Evolutionary conservation across 257 asterid species (phyloP).

Genomic region (Capsicum chinense): DNA sequence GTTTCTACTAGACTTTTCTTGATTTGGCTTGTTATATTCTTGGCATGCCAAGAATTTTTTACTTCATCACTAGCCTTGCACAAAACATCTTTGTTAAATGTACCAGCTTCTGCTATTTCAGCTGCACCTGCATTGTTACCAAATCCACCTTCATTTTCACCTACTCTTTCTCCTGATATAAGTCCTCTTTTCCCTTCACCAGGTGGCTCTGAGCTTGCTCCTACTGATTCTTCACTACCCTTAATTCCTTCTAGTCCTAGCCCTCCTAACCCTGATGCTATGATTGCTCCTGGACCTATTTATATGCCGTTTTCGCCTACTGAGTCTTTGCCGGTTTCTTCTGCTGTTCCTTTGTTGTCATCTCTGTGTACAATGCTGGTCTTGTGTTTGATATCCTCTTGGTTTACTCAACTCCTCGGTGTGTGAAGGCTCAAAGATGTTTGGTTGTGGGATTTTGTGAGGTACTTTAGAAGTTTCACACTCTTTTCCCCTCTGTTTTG

Average conservation of each 20-base stretch:
- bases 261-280: conserved; percentile 85
- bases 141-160: conserved; percentile 54
- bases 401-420: not conserved
- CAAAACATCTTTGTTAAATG: not conserved
- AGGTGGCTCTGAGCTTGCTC: conserved; percentile 72
- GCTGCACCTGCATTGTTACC: conserved; percentile 87
- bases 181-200: conserved; percentile 80
- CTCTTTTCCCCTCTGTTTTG: not conserved
- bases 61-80: conserved; percentile 27
- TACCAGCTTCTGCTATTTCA: conserved; percentile 73
- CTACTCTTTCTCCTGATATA: conserved; percentile 76
- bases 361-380: conserved; percentile 33
- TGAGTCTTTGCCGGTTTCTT: conserved; percentile 52
- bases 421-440: not conserved
- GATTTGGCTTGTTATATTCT: conserved; percentile 35
- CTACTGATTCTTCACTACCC: conserved; percentile 67
- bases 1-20: conserved; percentile 29
- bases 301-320: conserved; percentile 46
- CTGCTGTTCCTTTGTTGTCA: conserved; percentile 40
- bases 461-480: conserved; percentile 11
- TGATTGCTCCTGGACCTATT: conserved; percentile 59
- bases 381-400: conserved; percentile 25
- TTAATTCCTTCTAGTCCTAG: conserved; percentile 90
- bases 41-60: not conserved
- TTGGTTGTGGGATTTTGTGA: conserved; percentile 10